Conservation (phyloP, 1,139 yeast genomes). For the Hyphopichia khmerensis region DNA sequence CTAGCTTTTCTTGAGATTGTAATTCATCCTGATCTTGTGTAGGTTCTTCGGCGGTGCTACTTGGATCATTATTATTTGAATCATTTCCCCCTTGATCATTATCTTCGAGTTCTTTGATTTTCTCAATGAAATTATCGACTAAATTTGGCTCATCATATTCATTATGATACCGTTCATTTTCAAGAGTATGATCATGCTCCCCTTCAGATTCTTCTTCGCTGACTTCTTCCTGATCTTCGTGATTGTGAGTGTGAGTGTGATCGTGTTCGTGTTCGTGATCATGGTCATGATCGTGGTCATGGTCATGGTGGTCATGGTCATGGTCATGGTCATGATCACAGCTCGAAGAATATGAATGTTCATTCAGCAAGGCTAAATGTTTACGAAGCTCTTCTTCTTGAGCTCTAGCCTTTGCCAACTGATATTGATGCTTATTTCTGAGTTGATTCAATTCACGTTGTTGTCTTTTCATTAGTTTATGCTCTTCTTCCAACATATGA, state of each 20-base stretch:
- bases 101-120: slow-evolving; percentile 2
- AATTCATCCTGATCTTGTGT: too few species aligned
- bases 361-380: slow-evolving; percentile 1
- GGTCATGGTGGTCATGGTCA: slow-evolving; percentile 6
- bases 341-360: slow-evolving; percentile 6
- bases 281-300: not conserved
- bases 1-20: not conserved
- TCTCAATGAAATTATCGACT: not conserved
- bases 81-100: not conserved
- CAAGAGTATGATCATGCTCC: not conserved
- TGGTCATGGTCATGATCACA: slow-evolving; percentile 4
- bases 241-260: not conserved
- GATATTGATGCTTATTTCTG: slow-evolving; percentile 3
- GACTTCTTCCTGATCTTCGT: not conserved
- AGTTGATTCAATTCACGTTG: slow-evolving; percentile 12
- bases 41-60: too few species aligned
- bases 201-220: not conserved
- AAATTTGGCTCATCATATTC: not conserved
- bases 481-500: slow-evolving; percentile 40
- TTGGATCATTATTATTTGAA: too few species aligned
- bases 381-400: slow-evolving; percentile 4
- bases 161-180: not conserved
- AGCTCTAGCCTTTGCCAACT: slow-evolving; percentile 4
- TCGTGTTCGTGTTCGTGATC: not conserved
- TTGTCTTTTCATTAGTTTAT: slow-evolving; percentile 29